Base-by-base conservation (phyloP, 345 rosid species). In the Kernera saxatilis region DNA sequence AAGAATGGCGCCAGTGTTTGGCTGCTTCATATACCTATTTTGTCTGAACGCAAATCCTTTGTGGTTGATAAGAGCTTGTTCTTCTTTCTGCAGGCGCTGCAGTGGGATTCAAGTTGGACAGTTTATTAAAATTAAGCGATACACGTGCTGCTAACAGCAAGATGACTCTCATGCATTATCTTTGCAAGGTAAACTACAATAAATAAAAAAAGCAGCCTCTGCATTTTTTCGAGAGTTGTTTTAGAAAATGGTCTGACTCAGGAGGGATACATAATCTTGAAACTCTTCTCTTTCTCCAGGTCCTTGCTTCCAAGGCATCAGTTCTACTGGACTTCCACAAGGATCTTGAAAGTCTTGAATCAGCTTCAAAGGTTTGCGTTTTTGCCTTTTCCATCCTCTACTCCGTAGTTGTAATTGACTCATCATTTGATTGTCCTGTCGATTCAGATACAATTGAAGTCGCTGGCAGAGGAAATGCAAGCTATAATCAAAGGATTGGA, bases 391-490 rank as follows among this genome's bases (percentile, higher is more conserved):
- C 32, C 26, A 13, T 66, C 27, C 21, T 67, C 33, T 46, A 45
- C 13, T 18, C 22, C 1, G 40, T 48, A 9, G 27, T 43, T 52
- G 26, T 23, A 14, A 36, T 11, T 49, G 61, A 15, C 49, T 48
- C 61, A 69, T 63, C 50, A 45, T 19, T 25, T 55, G 69, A 41
- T 33, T 53, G 39, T 73, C 29, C 26, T 73, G 39, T 26, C 67
- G 17, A 36, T 68, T 83, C 84, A 95, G 98, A 89, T 90, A 87
- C 99, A 92, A 88, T 64, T 95, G 85, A 95, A 92, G 78, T 86
- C 89, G 27, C 79, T 95, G 76, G 98, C 98, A 8, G 99, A 92
- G 73, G 99, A 95, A 88, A 95, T 95, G 99, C 97, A 92, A 82
- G 98, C 98, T 61, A 87, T 95, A 66, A 88, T 81, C 76, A 95